Percentiles rank a stretch among this genome's conserved stretches.
Evolutionary conservation across 1,284 basidiomycete genomes (phyloP).

Genomic region (Hortiboletus rubellus): DNA sequence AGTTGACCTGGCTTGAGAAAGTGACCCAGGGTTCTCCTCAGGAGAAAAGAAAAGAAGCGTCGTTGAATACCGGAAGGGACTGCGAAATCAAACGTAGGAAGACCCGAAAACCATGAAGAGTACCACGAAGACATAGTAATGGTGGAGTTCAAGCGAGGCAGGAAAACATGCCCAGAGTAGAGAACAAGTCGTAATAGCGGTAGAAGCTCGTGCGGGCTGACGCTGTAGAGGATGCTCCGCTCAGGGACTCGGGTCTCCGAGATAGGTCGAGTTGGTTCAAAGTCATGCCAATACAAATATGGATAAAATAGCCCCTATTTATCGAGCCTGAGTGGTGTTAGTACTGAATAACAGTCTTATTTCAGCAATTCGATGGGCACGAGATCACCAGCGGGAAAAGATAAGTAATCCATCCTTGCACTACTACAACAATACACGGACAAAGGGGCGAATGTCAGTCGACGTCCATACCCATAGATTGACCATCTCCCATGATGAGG

Average conservation of each 20-base stretch:
- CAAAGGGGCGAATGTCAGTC: constrained; percentile 44
- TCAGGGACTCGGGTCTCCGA: constrained; percentile 3
- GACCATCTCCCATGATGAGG: constrained; percentile 73
- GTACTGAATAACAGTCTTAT: no score
- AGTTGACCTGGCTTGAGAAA: constrained; percentile 87
- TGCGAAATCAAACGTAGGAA: constrained; percentile 65
- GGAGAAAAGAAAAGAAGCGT: constrained; percentile 86
- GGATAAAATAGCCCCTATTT: constrained; percentile 24
- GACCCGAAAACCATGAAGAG: constrained; percentile 58
- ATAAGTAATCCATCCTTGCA: not conserved
- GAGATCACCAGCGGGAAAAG: not conserved
- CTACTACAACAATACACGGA: not conserved
- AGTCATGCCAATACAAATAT: constrained; percentile 19
- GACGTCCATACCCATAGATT: constrained; percentile 81
- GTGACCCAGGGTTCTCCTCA: constrained; percentile 83
- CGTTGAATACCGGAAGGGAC: constrained; percentile 85
- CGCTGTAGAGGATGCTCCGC: constrained; percentile 4
- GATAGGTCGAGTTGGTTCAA: not conserved
- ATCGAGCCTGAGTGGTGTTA: not conserved
- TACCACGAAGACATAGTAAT: constrained; percentile 37
- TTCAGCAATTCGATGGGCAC: not conserved
- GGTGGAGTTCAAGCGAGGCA: constrained; percentile 19
- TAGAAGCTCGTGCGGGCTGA: not conserved
- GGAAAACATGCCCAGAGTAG: constrained; percentile 21
- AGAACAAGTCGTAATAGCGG: not conserved